These are phyloP conservation scores for Talaromyces proteolyticus DNA, from an alignment of 495 filamentous ascomycete genomes.

Conservation along the genomic window DNA sequence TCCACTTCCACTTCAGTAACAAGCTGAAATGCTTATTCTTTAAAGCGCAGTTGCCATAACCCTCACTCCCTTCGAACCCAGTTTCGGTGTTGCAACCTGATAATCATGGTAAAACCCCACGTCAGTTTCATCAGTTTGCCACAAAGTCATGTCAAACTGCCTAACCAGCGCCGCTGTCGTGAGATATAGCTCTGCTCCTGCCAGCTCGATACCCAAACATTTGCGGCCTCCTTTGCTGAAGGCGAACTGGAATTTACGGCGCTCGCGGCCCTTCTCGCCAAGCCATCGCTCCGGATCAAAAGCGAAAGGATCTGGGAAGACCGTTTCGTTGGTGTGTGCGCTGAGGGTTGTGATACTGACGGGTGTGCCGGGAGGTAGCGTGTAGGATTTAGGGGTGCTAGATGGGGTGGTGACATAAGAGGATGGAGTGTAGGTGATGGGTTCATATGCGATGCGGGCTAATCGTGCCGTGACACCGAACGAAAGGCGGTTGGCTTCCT, in stretches of 20 bases:
- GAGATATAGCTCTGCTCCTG: conserved; percentile 19
- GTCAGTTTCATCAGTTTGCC: conserved; percentile 18
- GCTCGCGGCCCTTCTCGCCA: conserved; percentile 10
- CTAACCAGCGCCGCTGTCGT: conserved; percentile 14
- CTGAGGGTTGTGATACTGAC: conserved; percentile 19
- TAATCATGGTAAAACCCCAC: conserved; percentile 27
- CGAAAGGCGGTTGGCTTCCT: conserved; percentile 36
- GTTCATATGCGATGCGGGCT: conserved; percentile 23
- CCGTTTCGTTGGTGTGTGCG: conserved; percentile 13
- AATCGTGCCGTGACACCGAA: conserved; percentile 25
- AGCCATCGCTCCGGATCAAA: conserved; percentile 17
- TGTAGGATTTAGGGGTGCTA: conserved; percentile 14
- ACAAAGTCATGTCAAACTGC: conserved; percentile 19
- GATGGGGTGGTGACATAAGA: conserved; percentile 3
- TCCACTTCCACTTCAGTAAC: too few relatives aligned
- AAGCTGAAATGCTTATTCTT: too few relatives aligned
- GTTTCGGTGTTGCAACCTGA: conserved; percentile 24
- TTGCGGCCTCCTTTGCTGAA: conserved; percentile 17
- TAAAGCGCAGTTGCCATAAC: too few relatives aligned
- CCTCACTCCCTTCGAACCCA: conserved; percentile 20
- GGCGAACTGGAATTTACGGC: conserved; percentile 16
- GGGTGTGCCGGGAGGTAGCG: conserved; percentile 19
- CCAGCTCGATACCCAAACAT: conserved; percentile 22
- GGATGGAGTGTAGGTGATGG: conserved; percentile 17
- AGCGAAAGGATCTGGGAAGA: conserved; percentile 18